Evolutionary conservation across 306 rosid genomes (phyloP), one percentile per base, ranked within the genome.

Genomic region (Ceratonia siliqua): DNA sequence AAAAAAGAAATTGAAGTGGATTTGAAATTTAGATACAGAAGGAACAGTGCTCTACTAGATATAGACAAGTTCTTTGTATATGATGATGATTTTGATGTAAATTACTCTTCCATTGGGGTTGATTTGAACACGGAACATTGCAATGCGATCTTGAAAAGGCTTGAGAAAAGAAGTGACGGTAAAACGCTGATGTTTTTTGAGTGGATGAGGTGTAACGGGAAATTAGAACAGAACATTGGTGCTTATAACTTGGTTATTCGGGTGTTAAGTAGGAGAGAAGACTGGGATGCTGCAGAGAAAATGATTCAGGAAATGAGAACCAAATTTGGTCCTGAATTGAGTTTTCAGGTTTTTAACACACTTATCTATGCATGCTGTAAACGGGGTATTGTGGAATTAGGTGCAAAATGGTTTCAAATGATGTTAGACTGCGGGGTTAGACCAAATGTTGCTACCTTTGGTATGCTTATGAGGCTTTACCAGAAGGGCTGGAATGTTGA

Each of bases 401-500:
- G 85, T 27, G 67, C 89, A 0, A 87, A 88, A 58, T 94, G 97
- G 97, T 90, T 94, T 68, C 74, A 39, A 9, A 76, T 82, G 88
- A 90, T 94, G 98, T 58, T 91, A 24, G 83, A 86, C 6, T 77
- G 52, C n/a, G 78, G 52, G 41, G 91, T 87, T 20, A 77, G 11
- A 27, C 98, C 98, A 0, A 90, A 94, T 3, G 53, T 77, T 9
- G 93, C 98, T 1, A 90, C 96, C 4, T 84, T 91, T 56, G 94
- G 94, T 35, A 90, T 87, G 92, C 72, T 94, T 6, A 94, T 94
- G 97, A 83, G 87, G 35, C 90, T 90, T 58, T 91, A 86, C 65
- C 89, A 79, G 75, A 94, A 87, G 85, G 81, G 84, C 6, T 90
- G 86, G 87, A 82, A 63, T 28, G 78, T 91, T 27, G 86, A 90